Evolutionary conservation across 495 filamentous ascomycete species (phyloP), one percentile per base, ranked within the genome.

Genomic region (Beverwykella pulmonaria): DNA sequence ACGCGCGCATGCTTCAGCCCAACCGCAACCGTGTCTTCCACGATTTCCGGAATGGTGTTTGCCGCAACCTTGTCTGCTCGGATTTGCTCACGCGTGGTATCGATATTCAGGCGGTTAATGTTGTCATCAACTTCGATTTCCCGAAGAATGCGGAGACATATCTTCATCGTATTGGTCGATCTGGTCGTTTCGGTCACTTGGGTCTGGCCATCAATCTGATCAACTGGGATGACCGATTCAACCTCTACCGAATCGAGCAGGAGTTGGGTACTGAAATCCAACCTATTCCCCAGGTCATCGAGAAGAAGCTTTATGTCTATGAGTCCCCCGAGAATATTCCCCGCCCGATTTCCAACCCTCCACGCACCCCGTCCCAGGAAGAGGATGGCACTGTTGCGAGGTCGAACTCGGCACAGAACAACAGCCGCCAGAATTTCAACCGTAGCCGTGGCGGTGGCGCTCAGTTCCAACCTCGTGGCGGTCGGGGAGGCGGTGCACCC

Each of bases 101-200:
- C 73, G 94, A 99, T 78, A 99, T 99, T 70, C 94, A 99, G 80
- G 94, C 95, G 20, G 94, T 99, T 69, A 99, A 99, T 70, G 94
- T 99, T 53, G 94, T 99, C 70, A 99, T 99, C 83, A 99, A 99
- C 78, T 99, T 99, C 71, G 94, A 99, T 74, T 99, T 99, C 78
- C 94, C 94, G 8, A 99, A 99, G 82, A 98, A 99, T 72, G 95
- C 94, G 23, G 94, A 99, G 78, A 99, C 94, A 0, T 99, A 99
- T 75, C 90, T 99, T 23, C 94, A 99, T 79, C 92, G 94, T 66
- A 98, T 99, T 76, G 94, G 94, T 77, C 90, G 94, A 69, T 99
- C 94, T 46, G 94, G 94, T 61, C 91, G 94, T 59, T 99, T 96
- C 74, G 94, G 94, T 60, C 94, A 99, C 79, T 82, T 98, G 74